Percentiles rank a stretch among this genome's conserved stretches.
Conservation (phyloP, 2,329 filamentous ascomycete genomes). For the Sporothrix mexicana region DNA sequence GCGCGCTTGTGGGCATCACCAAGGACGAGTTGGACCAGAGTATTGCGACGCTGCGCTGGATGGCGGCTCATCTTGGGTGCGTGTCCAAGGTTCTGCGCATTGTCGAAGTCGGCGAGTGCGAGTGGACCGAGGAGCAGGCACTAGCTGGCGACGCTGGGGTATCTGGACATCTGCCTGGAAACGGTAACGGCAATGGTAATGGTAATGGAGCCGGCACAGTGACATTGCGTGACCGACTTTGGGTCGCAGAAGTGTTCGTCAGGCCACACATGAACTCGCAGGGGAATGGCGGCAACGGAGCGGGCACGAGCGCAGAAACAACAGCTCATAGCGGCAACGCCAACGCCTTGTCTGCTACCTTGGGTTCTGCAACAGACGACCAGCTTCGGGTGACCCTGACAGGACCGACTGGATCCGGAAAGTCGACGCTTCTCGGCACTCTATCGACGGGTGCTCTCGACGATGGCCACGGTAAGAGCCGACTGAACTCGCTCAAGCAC, state of each 20-base stretch:
- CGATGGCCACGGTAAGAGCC: conserved; percentile 88
- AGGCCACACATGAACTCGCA: conserved; percentile 66
- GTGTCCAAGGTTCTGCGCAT: conserved; percentile 79
- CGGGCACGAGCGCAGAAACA: background rate
- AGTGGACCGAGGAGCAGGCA: conserved; percentile 64
- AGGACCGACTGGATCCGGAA: conserved; percentile 88
- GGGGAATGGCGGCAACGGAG: background rate
- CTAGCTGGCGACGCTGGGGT: conserved; percentile 39
- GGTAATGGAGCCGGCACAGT: conserved; percentile 38
- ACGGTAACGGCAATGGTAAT: too few relatives aligned
- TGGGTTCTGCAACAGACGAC: conserved; percentile 54
- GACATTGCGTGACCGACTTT: conserved; percentile 63
- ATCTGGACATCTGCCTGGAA: conserved; percentile 32
- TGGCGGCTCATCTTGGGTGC: conserved; percentile 93
- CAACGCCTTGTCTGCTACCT: conserved; percentile 27
- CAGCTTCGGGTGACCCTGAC: conserved; percentile 87
- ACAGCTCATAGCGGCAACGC: conserved; percentile 33
- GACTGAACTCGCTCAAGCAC: conserved; percentile 87
- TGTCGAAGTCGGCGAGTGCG: conserved; percentile 84
- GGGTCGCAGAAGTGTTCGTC: conserved; percentile 91
- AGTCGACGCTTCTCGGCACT: conserved; percentile 88
- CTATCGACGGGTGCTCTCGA: conserved; percentile 87
- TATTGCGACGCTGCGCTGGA: conserved; percentile 79
- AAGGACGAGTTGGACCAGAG: conserved; percentile 94
- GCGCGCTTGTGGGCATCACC: conserved; percentile 84